Conservation (phyloP, 2,329 filamentous ascomycete genomes). For the Escovopsis weberi region DNA sequence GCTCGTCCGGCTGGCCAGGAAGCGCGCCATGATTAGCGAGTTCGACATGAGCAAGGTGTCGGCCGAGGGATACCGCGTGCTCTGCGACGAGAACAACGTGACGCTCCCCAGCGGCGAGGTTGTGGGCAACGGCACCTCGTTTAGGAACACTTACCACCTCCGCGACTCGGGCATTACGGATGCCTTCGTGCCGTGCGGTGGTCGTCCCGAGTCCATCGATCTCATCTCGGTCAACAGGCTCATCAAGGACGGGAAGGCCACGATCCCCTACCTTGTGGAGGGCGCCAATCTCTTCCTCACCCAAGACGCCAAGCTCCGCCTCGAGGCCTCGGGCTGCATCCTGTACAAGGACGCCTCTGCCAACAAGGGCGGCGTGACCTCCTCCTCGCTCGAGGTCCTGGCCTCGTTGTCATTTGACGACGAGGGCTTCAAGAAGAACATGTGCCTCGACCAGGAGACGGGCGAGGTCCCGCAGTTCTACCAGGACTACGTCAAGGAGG, state of each 20-base stretch:
- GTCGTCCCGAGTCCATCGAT: conserved; percentile 92
- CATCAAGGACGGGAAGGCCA: conserved; percentile 77
- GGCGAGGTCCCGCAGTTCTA: conserved; percentile 83
- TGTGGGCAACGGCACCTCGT: conserved; percentile 79
- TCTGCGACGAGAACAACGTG: conserved; percentile 82
- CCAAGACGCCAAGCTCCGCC: conserved; percentile 87
- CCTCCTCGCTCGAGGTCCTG: conserved; percentile 88
- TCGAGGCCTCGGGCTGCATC: conserved; percentile 89
- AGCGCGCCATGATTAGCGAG: conserved; percentile 76
- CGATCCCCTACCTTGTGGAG: conserved; percentile 90
- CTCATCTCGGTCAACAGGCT: conserved; percentile 74
- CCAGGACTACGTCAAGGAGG: conserved; percentile 78
- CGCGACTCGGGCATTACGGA: conserved; percentile 66
- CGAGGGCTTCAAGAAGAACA: conserved; percentile 72
- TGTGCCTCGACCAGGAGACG: conserved; percentile 60
- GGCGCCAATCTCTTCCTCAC: conserved; percentile 98
- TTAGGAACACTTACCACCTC: conserved; percentile 96
- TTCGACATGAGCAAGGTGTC: conserved; percentile 81
- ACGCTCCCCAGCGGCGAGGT: conserved; percentile 78
- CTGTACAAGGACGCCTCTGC: conserved; percentile 96
- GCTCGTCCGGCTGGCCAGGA: conserved; percentile 69
- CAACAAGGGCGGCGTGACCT: conserved; percentile 97
- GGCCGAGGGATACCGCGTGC: conserved; percentile 72
- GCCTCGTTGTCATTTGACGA: conserved; percentile 93
- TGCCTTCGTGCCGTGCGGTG: conserved; percentile 88